Evolutionary conservation across 495 filamentous ascomycete genomes (phyloP).

Genomic region (Cudoniella acicularis): DNA sequence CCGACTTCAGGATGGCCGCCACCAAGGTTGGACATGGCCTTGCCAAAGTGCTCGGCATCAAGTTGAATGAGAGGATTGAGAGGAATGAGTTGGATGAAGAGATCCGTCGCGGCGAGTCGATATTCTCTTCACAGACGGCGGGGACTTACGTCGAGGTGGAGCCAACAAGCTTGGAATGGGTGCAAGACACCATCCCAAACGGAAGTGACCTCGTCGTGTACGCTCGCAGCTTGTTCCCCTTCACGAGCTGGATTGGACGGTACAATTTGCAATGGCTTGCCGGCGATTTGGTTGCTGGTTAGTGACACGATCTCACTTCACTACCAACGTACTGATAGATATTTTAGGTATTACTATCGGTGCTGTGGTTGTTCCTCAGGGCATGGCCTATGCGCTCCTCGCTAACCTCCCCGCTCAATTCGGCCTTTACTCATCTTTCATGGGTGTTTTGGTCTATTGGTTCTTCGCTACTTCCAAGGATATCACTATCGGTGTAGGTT

Average conservation of each 20-base stretch:
- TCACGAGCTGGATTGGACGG: constrained; percentile 76
- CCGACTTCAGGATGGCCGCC: constrained; percentile 13
- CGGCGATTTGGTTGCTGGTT: constrained; percentile 88
- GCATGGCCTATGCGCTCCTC: constrained; percentile 93
- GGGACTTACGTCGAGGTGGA: constrained; percentile 84
- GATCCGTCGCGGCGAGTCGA: constrained; percentile 68
- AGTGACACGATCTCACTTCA: constrained; percentile 23
- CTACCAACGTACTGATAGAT: constrained; percentile 12
- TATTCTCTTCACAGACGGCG: constrained; percentile 69
- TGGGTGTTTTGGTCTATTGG: constrained; percentile 96
- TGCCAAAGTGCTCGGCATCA: constrained; percentile 83
- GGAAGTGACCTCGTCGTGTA: constrained; percentile 53
- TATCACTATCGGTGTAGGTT: constrained; percentile 93
- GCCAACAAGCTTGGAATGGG: constrained; percentile 70
- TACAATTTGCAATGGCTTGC: constrained; percentile 89
- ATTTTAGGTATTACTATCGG: constrained; percentile 85
- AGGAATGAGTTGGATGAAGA: constrained; percentile 46
- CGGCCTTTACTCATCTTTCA: constrained; percentile 95
- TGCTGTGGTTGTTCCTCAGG: constrained; percentile 91
- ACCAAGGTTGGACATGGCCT: constrained; percentile 65
- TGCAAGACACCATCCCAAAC: constrained; percentile 58
- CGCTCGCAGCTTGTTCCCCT: constrained; percentile 72
- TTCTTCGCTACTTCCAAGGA: constrained; percentile 99
- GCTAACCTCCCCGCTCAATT: constrained; percentile 75
- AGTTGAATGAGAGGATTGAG: constrained; percentile 61